phyloP scores from a whole-genome alignment of 2,329 filamentous ascomycete species.

The Ceratocystis alfenasii region DNA sequence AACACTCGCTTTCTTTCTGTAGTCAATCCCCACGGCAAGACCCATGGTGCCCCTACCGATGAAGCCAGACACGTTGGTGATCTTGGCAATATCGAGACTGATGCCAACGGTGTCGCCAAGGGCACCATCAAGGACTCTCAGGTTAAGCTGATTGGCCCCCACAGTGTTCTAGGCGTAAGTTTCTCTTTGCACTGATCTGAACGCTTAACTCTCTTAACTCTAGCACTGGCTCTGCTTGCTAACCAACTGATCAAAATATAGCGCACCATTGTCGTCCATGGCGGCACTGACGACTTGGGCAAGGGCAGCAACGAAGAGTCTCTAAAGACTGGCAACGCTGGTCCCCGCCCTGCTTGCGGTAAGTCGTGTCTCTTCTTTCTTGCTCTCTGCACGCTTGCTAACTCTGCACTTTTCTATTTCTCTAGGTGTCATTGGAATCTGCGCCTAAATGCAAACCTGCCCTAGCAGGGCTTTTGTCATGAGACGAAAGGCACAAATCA shows the following conservation, averaged over 20 bases:
- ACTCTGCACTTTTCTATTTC: background rate
- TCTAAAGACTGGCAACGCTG: constrained; percentile 97
- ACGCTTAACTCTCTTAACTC: background rate
- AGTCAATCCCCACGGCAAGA: constrained; percentile 95
- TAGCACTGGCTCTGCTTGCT: background rate
- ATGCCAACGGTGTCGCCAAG: constrained; percentile 79
- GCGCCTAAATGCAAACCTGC: constrained; percentile 42
- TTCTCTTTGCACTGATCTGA: background rate
- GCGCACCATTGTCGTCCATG: constrained; percentile 92
- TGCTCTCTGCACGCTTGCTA: background rate
- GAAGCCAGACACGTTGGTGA: constrained; percentile 88
- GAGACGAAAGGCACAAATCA: background rate
- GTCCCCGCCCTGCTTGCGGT: constrained; percentile 87
- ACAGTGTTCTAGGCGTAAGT: constrained; percentile 85
- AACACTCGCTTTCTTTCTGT: constrained; percentile 7
- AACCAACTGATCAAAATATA: constrained; percentile 31
- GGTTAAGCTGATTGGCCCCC: constrained; percentile 89
- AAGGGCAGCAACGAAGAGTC: constrained; percentile 86
- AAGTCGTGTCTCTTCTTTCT: constrained; percentile 30
- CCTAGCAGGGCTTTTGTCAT: background rate
- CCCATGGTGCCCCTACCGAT: constrained; percentile 77
- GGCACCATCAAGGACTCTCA: constrained; percentile 68
- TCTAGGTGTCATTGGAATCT: constrained; percentile 77
- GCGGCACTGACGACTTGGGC: constrained; percentile 91
- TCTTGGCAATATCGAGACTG: constrained; percentile 92